Percentiles rank a stretch among this genome's conserved stretches.
Evolutionary conservation across 2,329 filamentous ascomycete species (phyloP).

Genomic region (Neopestalotiopsis rosae): DNA sequence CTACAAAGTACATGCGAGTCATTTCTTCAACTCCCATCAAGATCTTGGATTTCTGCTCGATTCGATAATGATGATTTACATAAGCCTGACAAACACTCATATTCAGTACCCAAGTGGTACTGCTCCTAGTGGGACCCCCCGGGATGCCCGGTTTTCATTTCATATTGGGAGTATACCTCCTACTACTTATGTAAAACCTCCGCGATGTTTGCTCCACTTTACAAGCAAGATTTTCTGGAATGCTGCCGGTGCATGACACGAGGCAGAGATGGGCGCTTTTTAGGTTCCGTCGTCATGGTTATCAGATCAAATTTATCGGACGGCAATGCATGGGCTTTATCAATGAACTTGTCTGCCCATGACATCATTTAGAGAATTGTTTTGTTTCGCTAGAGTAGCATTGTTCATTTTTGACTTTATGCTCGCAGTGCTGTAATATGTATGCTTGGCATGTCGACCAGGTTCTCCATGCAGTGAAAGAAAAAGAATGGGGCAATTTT

Average conservation of each 20-base stretch:
- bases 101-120: background rate
- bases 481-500: background rate
- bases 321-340: background rate
- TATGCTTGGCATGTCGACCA: background rate
- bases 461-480: background rate
- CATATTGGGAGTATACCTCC: background rate
- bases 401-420: background rate
- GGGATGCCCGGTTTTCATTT: constrained; percentile 9
- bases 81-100: constrained; percentile 12
- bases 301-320: background rate
- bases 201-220: background rate
- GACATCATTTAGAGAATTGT: background rate
- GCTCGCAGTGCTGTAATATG: background rate
- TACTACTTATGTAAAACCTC: background rate
- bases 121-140: background rate
- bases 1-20: background rate
- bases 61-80: constrained; percentile 2
- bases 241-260: background rate
- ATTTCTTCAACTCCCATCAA: background rate
- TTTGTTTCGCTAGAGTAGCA: background rate
- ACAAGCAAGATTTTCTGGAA: constrained; percentile 2
- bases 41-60: constrained; percentile 1
- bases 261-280: background rate
- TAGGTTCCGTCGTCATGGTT: background rate
- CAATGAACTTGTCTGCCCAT: background rate